phyloP scores from a whole-genome alignment of 73 alveolate species.

The Blepharisma japonicum region DNA sequence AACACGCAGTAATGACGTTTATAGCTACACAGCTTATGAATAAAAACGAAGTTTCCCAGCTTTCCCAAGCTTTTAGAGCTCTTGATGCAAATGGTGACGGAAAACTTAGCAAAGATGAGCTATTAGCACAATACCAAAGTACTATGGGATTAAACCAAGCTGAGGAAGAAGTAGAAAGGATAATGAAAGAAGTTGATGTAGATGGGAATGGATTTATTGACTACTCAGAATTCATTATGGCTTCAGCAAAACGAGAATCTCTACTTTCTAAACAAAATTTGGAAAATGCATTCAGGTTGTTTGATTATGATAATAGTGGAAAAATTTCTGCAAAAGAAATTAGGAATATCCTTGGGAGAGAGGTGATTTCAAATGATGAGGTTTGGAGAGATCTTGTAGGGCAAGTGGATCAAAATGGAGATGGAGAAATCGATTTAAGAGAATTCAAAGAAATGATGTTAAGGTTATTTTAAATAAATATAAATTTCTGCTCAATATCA shows the following conservation, averaged over 20 bases:
- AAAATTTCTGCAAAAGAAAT: constrained; percentile 49
- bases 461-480: no score
- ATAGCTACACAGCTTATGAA: constrained; percentile 75
- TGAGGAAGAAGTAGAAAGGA: constrained; percentile 43
- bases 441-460: constrained; percentile 63
- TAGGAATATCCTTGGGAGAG: constrained; percentile 52
- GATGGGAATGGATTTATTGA: constrained; percentile 51
- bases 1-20: constrained; percentile 83
- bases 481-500: no score
- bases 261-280: constrained; percentile 20
- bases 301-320: constrained; percentile 50
- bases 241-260: constrained; percentile 36
- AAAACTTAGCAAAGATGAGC: constrained; percentile 43
- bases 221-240: constrained; percentile 43
- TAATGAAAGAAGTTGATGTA: constrained; percentile 50
- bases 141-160: constrained; percentile 32
- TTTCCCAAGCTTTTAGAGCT: constrained; percentile 66
- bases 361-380: constrained; percentile 33
- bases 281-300: not conserved
- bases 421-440: constrained; percentile 60
- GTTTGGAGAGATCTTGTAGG: constrained; percentile 57
- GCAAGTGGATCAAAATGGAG: constrained; percentile 64
- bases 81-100: constrained; percentile 48
- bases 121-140: constrained; percentile 36
- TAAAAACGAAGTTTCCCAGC: constrained; percentile 63